A percentile compares a stretch with the other conserved stretches of the same genome.
Conservation (phyloP, 179 eudicot species). For the Amaranthus tricolor region DNA sequence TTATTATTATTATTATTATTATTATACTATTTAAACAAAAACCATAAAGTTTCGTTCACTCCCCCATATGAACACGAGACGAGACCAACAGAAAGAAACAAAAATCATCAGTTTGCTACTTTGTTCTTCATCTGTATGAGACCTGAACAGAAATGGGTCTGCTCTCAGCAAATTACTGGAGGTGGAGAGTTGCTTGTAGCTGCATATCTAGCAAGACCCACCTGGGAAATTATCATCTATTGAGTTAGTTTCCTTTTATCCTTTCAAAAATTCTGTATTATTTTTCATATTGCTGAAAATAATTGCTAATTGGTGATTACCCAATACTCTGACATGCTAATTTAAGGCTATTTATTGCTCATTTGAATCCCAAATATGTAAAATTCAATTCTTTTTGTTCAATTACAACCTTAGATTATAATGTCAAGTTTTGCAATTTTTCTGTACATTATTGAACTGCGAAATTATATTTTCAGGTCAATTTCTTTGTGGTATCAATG, state of each 20-base stretch:
- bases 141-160: slow-evolving; percentile 23
- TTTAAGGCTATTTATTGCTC: not conserved
- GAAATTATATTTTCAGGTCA: slow-evolving; percentile 40
- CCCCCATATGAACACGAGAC: too few relatives aligned
- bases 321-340: not conserved
- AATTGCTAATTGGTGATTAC: not conserved
- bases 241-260: slow-evolving; percentile 12
- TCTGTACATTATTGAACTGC: slow-evolving; percentile 14
- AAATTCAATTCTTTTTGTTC: not conserved
- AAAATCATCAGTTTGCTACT: too few relatives aligned
- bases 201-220: slow-evolving; percentile 26
- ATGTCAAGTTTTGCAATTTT: slow-evolving; percentile 10
- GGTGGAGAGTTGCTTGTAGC: not conserved
- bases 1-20: too few relatives aligned
- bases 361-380: not conserved
- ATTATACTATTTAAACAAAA: too few relatives aligned
- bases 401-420: slow-evolving; percentile 1
- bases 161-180: slow-evolving; percentile 27
- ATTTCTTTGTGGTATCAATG: slow-evolving; percentile 22
- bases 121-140: not conserved
- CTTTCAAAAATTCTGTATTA: not conserved
- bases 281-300: not conserved
- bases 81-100: too few relatives aligned
- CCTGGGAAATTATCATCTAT: slow-evolving; percentile 6
- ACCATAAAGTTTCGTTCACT: too few relatives aligned